Percentiles rank a stretch among this genome's conserved stretches.
Evolutionary conservation across 768 basidiomycete genomes (phyloP).

Genomic region (Hygrophorus pudorinus): DNA sequence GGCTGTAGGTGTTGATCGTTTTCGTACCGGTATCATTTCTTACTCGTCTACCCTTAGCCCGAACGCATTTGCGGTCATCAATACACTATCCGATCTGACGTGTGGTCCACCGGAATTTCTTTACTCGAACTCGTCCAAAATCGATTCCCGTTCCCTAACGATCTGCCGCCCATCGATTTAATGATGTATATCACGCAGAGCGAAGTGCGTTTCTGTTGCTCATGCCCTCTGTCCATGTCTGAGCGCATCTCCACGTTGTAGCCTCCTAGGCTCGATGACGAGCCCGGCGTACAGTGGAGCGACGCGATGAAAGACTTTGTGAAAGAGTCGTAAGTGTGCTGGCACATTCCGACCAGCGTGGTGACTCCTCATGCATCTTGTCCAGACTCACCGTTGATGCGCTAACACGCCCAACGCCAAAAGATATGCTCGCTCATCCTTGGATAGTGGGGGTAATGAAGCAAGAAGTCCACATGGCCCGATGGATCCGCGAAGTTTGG

Average conservation of each 20-base stretch:
- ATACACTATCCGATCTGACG: conserved; percentile 93
- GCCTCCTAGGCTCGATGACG: conserved; percentile 80
- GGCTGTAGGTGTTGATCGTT: conserved; percentile 60
- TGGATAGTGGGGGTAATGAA: conserved; percentile 75
- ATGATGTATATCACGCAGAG: conserved; percentile 82
- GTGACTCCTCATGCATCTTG: conserved; percentile 10
- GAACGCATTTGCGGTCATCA: conserved; percentile 88
- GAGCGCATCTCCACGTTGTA: conserved; percentile 18
- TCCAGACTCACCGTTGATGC: conserved; percentile 64
- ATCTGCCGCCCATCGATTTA: conserved; percentile 89
- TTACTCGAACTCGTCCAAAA: conserved; percentile 91
- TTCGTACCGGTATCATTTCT: background rate
- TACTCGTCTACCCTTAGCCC: conserved; percentile 46
- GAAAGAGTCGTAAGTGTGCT: conserved; percentile 57
- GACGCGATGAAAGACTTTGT: conserved; percentile 89
- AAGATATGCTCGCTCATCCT: conserved; percentile 72
- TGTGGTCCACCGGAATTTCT: conserved; percentile 96
- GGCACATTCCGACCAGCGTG: background rate
- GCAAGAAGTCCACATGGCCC: conserved; percentile 80
- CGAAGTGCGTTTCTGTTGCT: conserved; percentile 38
- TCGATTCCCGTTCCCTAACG: conserved; percentile 89
- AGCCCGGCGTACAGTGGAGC: conserved; percentile 60
- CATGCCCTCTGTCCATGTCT: background rate
- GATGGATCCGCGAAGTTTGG: conserved; percentile 83
- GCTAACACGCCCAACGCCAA: conserved; percentile 64